Evolutionary conservation across 345 rosid genomes (phyloP), one percentile per base, ranked within the genome.

Genomic region (Eucalyptus dawsonii): DNA sequence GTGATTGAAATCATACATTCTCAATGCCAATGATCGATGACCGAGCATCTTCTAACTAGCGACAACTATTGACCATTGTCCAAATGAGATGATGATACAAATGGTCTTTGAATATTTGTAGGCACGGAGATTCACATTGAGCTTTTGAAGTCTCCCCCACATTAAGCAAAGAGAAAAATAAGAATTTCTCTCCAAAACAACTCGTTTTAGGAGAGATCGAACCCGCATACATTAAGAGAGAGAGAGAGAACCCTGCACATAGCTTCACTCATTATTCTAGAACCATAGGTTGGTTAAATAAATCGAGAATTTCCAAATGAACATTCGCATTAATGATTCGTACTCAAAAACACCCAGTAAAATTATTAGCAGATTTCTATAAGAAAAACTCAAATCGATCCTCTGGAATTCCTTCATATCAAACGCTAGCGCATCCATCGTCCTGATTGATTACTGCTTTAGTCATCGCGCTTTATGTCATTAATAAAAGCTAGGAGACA

Each of bases 81-180:
- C 5, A 2, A 1, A 56, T 2, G 25, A 53, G 1, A 53, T 19
- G 0, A 53, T 53, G 5, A 53, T 53, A 53, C 2, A 21, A 19
- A 53, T 53, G 24, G 0, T 53, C 5, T 19, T 19, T 53, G 10
- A 53, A 34, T 34, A 34, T 34, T 27, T 12, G 31, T 14, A 29
- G 31, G 31, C 34, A 29, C 16, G 69, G 15, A 3, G 34, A 29
- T 6, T 6, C 69, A 27, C 69, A 62, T 3, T 29, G 16, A 62
- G 69, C 69, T 62, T 62, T 62, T 62, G 14, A 56, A 24, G 14
- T 24, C 62, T 53, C 11, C 58, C 24, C 13, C 62, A 56, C 62
- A 56, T 56, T 11, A 56, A 56, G 62, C 62, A 56, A 24, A 56
- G 62, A 56, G 29, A 56, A 56, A 10, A 24, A 56, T 10, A 56